Conservation (phyloP, 768 basidiomycete genomes). For the Boletus reticuloceps region DNA sequence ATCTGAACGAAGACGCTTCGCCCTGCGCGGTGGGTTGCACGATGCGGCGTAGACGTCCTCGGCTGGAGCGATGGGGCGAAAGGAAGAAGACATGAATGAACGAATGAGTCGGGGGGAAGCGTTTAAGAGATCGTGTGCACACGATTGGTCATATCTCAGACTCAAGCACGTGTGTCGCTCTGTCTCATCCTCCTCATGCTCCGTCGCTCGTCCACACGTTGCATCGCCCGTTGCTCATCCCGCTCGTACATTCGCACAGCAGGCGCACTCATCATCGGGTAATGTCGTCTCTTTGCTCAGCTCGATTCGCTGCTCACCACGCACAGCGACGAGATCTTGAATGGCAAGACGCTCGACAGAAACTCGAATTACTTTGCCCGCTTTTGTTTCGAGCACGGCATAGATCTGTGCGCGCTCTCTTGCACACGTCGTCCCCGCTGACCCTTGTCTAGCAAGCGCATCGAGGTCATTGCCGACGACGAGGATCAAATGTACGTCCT, state of each 20-base stretch:
- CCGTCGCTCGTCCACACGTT: too few relatives aligned
- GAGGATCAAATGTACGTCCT: constrained; percentile 72
- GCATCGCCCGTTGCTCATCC: too few relatives aligned
- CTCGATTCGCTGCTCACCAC: too few relatives aligned
- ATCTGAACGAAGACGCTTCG: constrained; percentile 38
- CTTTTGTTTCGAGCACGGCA: constrained; percentile 85
- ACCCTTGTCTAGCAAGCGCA: constrained; percentile 56
- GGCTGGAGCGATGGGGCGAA: constrained; percentile 27
- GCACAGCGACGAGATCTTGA: constrained; percentile 83
- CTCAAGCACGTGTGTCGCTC: neutral
- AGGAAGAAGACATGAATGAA: constrained; percentile 10
- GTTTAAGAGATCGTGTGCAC: constrained; percentile 24
- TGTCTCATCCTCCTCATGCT: neutral
- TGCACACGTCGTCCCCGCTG: neutral
- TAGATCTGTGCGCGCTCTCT: constrained; percentile 56
- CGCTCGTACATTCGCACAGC: constrained; percentile 40
- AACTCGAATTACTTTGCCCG: constrained; percentile 87
- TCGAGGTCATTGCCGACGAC: constrained; percentile 90
- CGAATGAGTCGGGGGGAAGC: neutral
- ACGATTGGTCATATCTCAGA: neutral
- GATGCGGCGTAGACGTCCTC: constrained; percentile 33
- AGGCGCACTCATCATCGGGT: constrained; percentile 78
- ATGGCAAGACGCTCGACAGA: constrained; percentile 83
- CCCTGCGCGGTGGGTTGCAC: constrained; percentile 46
- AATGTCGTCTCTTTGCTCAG: constrained; percentile 11